These are phyloP conservation scores for Aphanomyces euteiches DNA, from an alignment of 352 stramenopile species.

Conservation along the genomic window DNA sequence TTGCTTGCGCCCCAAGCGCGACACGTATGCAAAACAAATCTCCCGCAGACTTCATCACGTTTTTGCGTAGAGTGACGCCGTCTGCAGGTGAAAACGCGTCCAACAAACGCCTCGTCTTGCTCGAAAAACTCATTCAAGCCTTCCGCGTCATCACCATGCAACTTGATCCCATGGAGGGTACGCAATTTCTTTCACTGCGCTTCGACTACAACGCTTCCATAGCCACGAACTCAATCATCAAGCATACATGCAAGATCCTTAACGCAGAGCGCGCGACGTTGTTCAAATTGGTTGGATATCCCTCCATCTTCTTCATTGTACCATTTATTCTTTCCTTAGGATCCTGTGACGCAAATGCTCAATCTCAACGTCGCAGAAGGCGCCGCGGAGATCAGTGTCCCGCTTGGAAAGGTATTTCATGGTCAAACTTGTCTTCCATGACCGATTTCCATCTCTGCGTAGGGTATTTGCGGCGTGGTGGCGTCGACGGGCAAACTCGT, in stretches of 20 bases:
- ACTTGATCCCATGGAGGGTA: constrained; percentile 70
- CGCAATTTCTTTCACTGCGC: not conserved
- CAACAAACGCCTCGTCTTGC: constrained; percentile 45
- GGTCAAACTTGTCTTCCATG: not conserved
- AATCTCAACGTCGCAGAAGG: constrained; percentile 84
- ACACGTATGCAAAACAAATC: constrained; percentile 2
- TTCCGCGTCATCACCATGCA: constrained; percentile 77
- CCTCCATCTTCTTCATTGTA: not conserved
- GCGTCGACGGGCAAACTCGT: constrained; percentile 71
- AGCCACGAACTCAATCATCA: constrained; percentile 84
- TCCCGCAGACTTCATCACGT: not conserved
- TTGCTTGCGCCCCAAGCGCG: constrained; percentile 28
- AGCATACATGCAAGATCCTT: constrained; percentile 81
- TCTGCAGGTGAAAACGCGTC: constrained; percentile 17
- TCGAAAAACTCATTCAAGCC: constrained; percentile 78
- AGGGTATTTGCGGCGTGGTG: constrained; percentile 87
- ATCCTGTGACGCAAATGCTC: constrained; percentile 69
- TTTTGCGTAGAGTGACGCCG: not conserved
- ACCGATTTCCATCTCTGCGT: not conserved
- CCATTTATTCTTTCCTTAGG: constrained; percentile 45
- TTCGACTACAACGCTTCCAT: not conserved
- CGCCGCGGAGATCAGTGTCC: constrained; percentile 78
- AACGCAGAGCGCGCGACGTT: constrained; percentile 86
- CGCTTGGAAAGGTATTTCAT: constrained; percentile 57
- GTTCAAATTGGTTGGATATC: constrained; percentile 71